Base-by-base conservation (phyloP, 257 asterid species). In the Verbascum thapsus region DNA sequence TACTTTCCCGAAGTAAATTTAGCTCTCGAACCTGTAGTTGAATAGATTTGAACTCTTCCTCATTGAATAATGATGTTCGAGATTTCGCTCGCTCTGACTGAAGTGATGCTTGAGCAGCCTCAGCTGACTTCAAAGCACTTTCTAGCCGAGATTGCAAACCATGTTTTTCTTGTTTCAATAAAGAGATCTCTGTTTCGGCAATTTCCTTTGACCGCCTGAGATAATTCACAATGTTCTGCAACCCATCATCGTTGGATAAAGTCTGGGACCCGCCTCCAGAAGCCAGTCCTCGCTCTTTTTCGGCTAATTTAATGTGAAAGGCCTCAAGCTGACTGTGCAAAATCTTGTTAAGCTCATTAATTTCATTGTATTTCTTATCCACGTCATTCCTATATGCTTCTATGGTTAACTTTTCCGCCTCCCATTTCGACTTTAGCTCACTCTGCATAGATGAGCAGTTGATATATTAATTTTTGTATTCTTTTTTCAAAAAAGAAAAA, bases 151-250 rank as follows among this genome's bases (percentile, higher is more conserved):
- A 86, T 69, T 87, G 97, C 81, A 92, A 68, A 40, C 97, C 86
- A 35, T 76, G 87, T 53, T 77, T 92, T 71, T 92, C 96, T 78
- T 85, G 97, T 59, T 84, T 89, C 78, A 92, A 73, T 73, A 92
- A 59, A 53, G 95, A 92, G 49, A 87, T 87, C 77, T 92, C 99
- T 12, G 96, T 85, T 78, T 92, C 97, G 6, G 90, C 83, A 69
- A 90, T 87, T 70, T 94, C 96, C 86, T 94, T 94, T 4, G 99
- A 78, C 61, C 96, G 83, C 12, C 96, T 83, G 13, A 94, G 97
- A 81, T 89, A 94, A 68, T 77, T 90, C 62, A 94, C 86, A 67
- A 94, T 88, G 53, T 64, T 76, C 58, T 81, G 95, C 78, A 94
- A 30, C 67, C 96, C 97, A 42, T 88, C 89, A 43, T 90, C 95